Conservation (phyloP, 805 yeast species). For the Teunomyces panamensis region DNA sequence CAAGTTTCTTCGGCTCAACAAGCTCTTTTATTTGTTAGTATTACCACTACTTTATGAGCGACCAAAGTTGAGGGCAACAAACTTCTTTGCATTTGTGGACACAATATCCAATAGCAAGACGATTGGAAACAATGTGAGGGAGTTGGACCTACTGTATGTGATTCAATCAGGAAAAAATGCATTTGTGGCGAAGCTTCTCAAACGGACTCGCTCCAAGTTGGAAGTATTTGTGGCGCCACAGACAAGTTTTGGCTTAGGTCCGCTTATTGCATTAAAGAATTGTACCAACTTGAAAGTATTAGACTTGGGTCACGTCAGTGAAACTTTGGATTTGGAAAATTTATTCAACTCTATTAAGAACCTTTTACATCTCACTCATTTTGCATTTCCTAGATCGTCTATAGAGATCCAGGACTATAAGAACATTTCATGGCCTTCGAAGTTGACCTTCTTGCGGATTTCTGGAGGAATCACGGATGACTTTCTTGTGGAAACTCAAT, state of each 20-base stretch:
- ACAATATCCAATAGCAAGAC: constrained; percentile 50
- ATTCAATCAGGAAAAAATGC: constrained; percentile 93
- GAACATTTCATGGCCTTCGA: constrained; percentile 72
- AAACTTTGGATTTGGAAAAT: constrained; percentile 80
- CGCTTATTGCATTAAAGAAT: constrained; percentile 72
- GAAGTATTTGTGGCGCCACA: constrained; percentile 85
- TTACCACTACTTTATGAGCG: constrained; percentile 61
- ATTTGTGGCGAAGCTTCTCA: constrained; percentile 73
- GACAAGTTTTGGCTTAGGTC: constrained; percentile 89
- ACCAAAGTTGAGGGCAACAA: constrained; percentile 64
- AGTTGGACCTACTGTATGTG: constrained; percentile 71
- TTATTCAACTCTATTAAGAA: constrained; percentile 70
- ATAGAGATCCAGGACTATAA: constrained; percentile 61
- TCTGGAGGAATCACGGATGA: constrained; percentile 89
- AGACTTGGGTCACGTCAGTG: constrained; percentile 85
- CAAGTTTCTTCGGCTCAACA: constrained; percentile 57
- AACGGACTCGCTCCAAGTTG: constrained; percentile 68
- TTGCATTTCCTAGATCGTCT: constrained; percentile 88
- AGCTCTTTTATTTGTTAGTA: constrained; percentile 55
- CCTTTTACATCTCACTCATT: constrained; percentile 60
- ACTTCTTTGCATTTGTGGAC: constrained; percentile 72
- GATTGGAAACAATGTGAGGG: constrained; percentile 58
- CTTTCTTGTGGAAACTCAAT: constrained; percentile 63
- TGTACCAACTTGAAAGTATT: constrained; percentile 63
- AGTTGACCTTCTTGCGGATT: constrained; percentile 64